Percentiles rank a stretch among this genome's conserved stretches.
These are phyloP conservation scores for Bipolaris sorokiniana DNA, from an alignment of 2,329 filamentous ascomycete genomes.

Conservation along the genomic window DNA sequence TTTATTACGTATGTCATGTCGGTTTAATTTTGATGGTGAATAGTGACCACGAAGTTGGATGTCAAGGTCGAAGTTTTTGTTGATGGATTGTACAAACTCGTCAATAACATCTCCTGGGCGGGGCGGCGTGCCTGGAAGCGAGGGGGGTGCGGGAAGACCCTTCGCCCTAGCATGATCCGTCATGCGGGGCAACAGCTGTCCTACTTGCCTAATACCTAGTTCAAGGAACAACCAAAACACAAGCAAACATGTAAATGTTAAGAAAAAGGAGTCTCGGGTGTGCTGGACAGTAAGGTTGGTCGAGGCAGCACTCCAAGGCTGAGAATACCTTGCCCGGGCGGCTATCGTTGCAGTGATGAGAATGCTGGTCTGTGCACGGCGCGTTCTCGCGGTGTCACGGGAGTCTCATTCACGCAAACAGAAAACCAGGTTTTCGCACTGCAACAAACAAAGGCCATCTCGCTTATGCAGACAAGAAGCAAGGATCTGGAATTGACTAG, in stretches of 20 bases:
- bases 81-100: conserved; percentile 25
- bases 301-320: conserved; percentile 15
- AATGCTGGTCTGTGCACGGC: conserved; percentile 22
- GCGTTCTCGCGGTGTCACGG: conserved; percentile 32
- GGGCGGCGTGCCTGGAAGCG: conserved; percentile 22
- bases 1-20: conserved; percentile 16
- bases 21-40: conserved; percentile 27
- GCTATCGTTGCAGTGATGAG: conserved; percentile 19
- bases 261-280: not conserved
- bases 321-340: conserved; percentile 32
- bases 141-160: conserved; percentile 16
- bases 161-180: conserved; percentile 4
- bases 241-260: not conserved
- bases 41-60: conserved; percentile 22
- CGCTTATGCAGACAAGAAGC: not conserved
- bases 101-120: conserved; percentile 23
- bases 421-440: not conserved
- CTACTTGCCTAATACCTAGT: not conserved
- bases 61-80: conserved; percentile 31
- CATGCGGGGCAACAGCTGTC: conserved; percentile 9
- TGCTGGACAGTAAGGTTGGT: not conserved
- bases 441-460: not conserved
- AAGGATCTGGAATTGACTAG: not conserved
- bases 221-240: not conserved
- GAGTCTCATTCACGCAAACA: conserved; percentile 11